Percentiles rank a stretch among this genome's conserved stretches.
Conservation (phyloP, 2,329 filamentous ascomycete genomes). For the Aspergillus flavus region DNA sequence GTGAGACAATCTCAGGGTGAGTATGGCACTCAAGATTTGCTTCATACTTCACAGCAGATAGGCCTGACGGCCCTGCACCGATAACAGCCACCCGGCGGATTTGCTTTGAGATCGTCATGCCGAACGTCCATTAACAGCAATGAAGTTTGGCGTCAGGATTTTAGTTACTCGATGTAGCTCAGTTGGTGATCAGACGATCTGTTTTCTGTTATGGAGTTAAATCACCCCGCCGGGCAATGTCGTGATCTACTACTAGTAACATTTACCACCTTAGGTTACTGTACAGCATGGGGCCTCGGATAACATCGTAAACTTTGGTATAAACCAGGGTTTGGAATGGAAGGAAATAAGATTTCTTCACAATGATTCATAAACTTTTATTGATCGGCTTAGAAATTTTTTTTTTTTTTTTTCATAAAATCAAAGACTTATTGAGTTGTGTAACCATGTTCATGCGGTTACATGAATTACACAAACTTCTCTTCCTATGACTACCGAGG, state of each 20-base stretch:
- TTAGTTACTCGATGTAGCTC: neutral
- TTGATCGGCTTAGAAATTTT: too few species aligned
- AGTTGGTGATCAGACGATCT: neutral
- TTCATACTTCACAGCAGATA: conserved; percentile 70
- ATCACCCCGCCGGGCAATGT: conserved; percentile 2
- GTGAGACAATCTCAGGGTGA: conserved; percentile 7
- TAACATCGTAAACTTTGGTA: neutral
- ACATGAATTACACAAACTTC: conserved; percentile 3
- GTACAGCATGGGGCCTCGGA: neutral
- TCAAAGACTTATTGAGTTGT: neutral
- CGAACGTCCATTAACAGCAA: neutral
- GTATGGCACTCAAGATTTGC: neutral
- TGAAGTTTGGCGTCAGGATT: neutral
- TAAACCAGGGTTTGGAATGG: neutral
- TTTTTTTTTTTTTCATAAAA: neutral
- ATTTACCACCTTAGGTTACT: neutral
- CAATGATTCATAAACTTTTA: neutral
- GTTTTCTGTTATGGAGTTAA: neutral
- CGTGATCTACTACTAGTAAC: neutral
- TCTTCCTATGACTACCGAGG: neutral
- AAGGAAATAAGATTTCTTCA: neutral
- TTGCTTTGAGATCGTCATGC: conserved; percentile 26
- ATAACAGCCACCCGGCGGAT: conserved; percentile 67
- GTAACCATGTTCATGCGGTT: neutral
- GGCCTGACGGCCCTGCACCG: conserved; percentile 78